Conservation (phyloP, 2,329 filamentous ascomycete genomes). For the Beauveria varroae region DNA sequence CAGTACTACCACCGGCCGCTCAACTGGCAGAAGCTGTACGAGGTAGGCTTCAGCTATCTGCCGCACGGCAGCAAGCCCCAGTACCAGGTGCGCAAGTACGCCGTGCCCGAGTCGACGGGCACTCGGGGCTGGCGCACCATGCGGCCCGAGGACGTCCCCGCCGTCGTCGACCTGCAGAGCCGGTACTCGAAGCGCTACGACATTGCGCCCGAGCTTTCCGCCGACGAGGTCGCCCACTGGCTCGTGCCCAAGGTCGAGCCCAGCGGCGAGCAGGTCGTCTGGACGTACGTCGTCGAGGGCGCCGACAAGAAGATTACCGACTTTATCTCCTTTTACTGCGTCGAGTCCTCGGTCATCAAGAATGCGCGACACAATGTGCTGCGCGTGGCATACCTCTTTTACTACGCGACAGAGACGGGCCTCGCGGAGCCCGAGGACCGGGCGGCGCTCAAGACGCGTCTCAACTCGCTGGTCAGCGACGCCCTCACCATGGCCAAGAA, state of each 20-base stretch:
- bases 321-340: constrained; percentile 93
- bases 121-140: constrained; percentile 74
- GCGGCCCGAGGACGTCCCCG: constrained; percentile 68
- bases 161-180: constrained; percentile 65
- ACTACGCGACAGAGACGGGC: constrained; percentile 82
- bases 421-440: constrained; percentile 51
- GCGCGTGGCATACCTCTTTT: constrained; percentile 91
- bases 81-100: constrained; percentile 80
- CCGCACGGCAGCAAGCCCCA: constrained; percentile 76
- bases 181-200: constrained; percentile 76
- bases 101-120: constrained; percentile 65
- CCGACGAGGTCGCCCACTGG: constrained; percentile 83
- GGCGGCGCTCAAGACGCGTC: constrained; percentile 61
- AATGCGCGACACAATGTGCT: constrained; percentile 71
- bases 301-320: constrained; percentile 79
- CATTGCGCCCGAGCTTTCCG: constrained; percentile 72
- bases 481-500: constrained; percentile 82
- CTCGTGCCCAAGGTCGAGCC: constrained; percentile 58
- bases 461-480: constrained; percentile 72
- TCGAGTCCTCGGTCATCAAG: constrained; percentile 87
- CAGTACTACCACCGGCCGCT: constrained; percentile 92
- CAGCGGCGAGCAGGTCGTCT: constrained; percentile 72
- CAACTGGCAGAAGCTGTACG: constrained; percentile 94
- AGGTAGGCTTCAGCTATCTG: constrained; percentile 87
- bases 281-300: constrained; percentile 83